A percentile compares a stretch with the other conserved stretches of the same genome.
These are phyloP conservation scores for Casuarina glauca DNA, from an alignment of 306 rosid species.

Conservation along the genomic window DNA sequence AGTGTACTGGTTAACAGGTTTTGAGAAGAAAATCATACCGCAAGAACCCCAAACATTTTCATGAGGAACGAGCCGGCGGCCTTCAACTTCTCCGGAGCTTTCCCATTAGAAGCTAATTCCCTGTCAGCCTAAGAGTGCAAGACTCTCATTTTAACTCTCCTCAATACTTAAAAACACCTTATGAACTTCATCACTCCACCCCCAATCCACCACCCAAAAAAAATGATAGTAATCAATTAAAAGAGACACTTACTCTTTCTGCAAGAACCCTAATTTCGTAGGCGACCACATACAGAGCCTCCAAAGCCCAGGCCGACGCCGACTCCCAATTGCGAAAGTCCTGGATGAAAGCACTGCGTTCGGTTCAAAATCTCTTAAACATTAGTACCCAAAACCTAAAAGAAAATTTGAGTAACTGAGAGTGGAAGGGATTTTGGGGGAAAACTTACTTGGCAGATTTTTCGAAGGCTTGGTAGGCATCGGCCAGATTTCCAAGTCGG, in stretches of 20 bases:
- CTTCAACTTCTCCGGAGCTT: conserved; percentile 87
- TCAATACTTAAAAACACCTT: background rate
- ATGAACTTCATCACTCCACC: too few relatives aligned
- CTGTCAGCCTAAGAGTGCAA: conserved; percentile 61
- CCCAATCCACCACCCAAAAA: too few relatives aligned
- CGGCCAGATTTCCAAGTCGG: conserved; percentile 53
- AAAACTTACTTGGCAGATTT: conserved; percentile 68
- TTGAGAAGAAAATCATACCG: conserved; percentile 51
- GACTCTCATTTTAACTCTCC: conserved; percentile 4
- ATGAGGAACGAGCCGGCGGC: conserved; percentile 96
- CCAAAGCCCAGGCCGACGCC: conserved; percentile 91
- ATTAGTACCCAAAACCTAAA: background rate
- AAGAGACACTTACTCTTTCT: conserved; percentile 55
- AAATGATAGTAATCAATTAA: too few relatives aligned
- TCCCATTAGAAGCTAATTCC: conserved; percentile 74
- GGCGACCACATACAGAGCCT: conserved; percentile 70
- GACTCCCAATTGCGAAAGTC: conserved; percentile 97
- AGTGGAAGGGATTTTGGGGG: background rate
- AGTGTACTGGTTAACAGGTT: background rate
- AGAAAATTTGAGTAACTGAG: background rate
- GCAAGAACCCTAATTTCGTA: conserved; percentile 93
- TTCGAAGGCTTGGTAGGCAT: conserved; percentile 76
- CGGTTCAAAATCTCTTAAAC: background rate
- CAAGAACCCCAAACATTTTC: conserved; percentile 96
- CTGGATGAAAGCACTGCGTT: conserved; percentile 84